Evolutionary conservation across 2,329 filamentous ascomycete species (phyloP).

Genomic region (Pezicula carpinea): DNA sequence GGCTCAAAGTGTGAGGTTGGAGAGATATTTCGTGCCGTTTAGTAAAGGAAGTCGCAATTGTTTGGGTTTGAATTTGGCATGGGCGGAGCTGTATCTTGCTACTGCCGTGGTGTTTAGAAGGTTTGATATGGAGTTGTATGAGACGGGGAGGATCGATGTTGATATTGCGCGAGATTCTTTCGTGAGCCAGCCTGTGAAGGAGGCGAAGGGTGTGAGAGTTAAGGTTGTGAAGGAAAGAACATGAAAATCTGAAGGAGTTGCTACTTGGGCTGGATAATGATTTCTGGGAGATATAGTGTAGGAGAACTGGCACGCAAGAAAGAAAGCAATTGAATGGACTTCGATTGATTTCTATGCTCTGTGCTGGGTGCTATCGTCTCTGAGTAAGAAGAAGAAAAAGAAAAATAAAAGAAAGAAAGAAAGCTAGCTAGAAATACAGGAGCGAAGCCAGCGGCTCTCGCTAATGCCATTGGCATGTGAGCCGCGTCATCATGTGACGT

Average conservation of each 20-base stretch:
- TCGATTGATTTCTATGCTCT: no score
- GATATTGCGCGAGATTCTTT: slow-evolving; percentile 1
- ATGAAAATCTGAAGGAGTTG: neutral
- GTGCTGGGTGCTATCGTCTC: no score
- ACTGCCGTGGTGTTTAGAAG: neutral
- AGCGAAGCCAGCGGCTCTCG: no score
- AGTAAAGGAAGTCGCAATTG: slow-evolving; percentile 2
- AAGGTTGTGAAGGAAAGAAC: neutral
- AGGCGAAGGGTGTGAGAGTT: neutral
- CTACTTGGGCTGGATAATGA: no score
- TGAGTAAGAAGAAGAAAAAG: no score
- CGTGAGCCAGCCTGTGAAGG: neutral
- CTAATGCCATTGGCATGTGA: no score
- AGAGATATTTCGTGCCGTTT: slow-evolving; percentile 5
- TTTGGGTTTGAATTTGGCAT: slow-evolving; percentile 5
- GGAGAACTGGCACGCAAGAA: no score
- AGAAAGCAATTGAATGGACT: no score
- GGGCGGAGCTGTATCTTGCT: slow-evolving; percentile 6
- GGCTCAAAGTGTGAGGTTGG: neutral
- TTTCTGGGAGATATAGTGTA: no score
- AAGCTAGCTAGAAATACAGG: no score
- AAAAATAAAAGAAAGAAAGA: no score
- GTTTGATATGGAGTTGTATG: slow-evolving; percentile 3
- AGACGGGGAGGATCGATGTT: neutral
- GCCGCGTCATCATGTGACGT: no score